Conservation (phyloP, 192 early-diverging fungal genomes). For the Podila clonocystis region DNA sequence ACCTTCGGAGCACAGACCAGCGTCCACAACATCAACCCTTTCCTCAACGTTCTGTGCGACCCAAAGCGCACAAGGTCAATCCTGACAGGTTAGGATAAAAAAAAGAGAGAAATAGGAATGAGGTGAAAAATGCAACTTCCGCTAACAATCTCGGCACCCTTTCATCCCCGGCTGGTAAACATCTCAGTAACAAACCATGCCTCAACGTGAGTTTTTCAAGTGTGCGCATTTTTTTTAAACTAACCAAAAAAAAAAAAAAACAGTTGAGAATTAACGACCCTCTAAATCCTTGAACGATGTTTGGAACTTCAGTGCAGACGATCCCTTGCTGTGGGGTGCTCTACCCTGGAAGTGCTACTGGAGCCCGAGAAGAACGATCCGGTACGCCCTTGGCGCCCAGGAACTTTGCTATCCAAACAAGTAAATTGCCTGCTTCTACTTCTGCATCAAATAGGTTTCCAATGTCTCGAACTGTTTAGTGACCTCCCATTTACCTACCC, state of each 20-base stretch:
- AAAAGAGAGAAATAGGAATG: too few species aligned
- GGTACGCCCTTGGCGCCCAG: constrained; percentile 88
- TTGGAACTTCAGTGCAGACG: constrained; percentile 61
- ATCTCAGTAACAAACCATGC: constrained; percentile 74
- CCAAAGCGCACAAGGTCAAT: constrained; percentile 64
- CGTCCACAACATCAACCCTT: constrained; percentile 67
- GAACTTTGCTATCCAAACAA: constrained; percentile 85
- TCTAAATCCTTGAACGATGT: neutral
- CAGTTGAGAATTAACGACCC: neutral
- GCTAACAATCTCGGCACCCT: neutral
- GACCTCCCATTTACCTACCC: too few species aligned
- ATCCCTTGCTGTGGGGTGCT: constrained; percentile 80
- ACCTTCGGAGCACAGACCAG: constrained; percentile 49
- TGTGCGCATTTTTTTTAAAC: too few species aligned
- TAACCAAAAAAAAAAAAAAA: neutral
- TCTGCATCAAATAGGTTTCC: neutral
- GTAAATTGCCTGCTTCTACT: constrained; percentile 42
- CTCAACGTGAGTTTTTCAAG: constrained; percentile 60
- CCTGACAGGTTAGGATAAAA: constrained; percentile 60
- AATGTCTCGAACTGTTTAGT: neutral
- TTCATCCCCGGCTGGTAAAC: neutral
- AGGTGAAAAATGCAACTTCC: neutral
- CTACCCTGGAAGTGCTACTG: constrained; percentile 65
- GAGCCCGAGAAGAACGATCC: constrained; percentile 59
- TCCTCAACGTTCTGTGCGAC: constrained; percentile 63